A percentile compares a stretch with the other conserved stretches of the same genome.
Conservation (phyloP, 2,329 filamentous ascomycete genomes). For the Dissoconium aciculare region DNA sequence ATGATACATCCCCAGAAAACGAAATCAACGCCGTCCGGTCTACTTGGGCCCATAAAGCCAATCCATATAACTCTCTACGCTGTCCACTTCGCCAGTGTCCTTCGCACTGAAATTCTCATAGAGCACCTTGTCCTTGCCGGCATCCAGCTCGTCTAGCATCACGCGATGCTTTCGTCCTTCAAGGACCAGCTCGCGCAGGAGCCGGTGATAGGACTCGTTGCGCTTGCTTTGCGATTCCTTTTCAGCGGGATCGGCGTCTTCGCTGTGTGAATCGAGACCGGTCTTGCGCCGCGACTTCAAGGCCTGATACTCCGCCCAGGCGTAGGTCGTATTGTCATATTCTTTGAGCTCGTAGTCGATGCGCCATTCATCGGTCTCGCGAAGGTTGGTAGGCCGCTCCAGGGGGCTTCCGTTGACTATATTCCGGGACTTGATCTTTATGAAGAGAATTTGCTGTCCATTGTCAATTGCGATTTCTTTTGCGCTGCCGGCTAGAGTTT, state of each 20-base stretch:
- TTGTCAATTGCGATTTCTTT: conserved; percentile 4
- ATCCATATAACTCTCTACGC: conserved; percentile 18
- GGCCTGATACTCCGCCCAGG: conserved; percentile 38
- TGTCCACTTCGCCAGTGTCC: conserved; percentile 10
- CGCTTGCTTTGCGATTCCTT: conserved; percentile 20
- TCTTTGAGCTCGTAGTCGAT: conserved; percentile 68
- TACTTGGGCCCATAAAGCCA: too few relatives aligned
- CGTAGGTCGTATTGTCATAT: conserved; percentile 27
- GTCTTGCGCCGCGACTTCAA: conserved; percentile 42
- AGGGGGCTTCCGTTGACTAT: conserved; percentile 45
- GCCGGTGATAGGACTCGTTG: conserved; percentile 31
- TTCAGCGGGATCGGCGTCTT: conserved; percentile 24
- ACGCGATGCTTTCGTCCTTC: conserved; percentile 46
- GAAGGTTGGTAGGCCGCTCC: conserved; percentile 42
- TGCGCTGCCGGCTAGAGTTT: conserved; percentile 4
- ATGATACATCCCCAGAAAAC: too few relatives aligned
- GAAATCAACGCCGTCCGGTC: too few relatives aligned
- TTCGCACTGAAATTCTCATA: conserved; percentile 11
- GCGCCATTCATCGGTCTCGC: conserved; percentile 42
- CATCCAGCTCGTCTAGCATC: conserved; percentile 38
- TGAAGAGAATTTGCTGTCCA: conserved; percentile 36
- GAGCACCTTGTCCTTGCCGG: conserved; percentile 26
- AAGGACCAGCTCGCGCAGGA: conserved; percentile 35
- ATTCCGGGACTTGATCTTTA: conserved; percentile 59
- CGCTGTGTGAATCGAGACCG: conserved; percentile 28